Conservation (phyloP, 129 eudicot species). For the Smallanthus sonchifolius region DNA sequence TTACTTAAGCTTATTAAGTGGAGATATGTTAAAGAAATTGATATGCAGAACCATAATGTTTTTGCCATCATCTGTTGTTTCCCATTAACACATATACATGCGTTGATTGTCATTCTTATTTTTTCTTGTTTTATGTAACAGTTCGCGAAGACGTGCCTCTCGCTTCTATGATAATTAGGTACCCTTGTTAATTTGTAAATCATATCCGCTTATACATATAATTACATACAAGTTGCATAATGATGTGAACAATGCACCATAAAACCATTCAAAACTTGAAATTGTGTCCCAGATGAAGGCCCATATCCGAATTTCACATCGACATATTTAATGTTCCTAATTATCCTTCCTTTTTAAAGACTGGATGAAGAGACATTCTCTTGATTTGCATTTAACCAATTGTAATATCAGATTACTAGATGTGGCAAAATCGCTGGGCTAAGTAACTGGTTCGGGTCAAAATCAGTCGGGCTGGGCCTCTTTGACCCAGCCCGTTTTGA, state of each 20-base stretch:
- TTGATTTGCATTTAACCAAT: neutral
- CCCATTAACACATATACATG: neutral
- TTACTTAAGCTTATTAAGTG: neutral
- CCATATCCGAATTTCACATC: neutral
- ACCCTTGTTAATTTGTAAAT: conserved; percentile 10
- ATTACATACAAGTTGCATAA: neutral
- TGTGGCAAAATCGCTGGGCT: neutral
- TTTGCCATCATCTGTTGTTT: conserved; percentile 6
- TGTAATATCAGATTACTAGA: neutral
- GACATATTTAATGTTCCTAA: neutral
- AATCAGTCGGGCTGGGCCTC: neutral
- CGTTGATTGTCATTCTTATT: conserved; percentile 9
- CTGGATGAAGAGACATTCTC: too few species aligned
- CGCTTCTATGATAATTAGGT: conserved; percentile 81
- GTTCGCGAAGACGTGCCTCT: conserved; percentile 77
- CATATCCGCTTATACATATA: neutral
- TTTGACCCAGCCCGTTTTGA: neutral
- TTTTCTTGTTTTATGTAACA: conserved; percentile 35
- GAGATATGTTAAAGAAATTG: neutral
- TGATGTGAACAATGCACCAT: neutral
- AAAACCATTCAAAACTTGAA: neutral
- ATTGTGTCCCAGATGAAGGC: neutral
- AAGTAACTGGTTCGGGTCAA: neutral
- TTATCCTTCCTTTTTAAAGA: too few species aligned
- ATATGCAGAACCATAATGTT: neutral